A percentile compares a stretch with the other conserved stretches of the same genome.
These are phyloP conservation scores for Onygena corvina DNA, from an alignment of 2,329 filamentous ascomycete species.

Conservation along the genomic window DNA sequence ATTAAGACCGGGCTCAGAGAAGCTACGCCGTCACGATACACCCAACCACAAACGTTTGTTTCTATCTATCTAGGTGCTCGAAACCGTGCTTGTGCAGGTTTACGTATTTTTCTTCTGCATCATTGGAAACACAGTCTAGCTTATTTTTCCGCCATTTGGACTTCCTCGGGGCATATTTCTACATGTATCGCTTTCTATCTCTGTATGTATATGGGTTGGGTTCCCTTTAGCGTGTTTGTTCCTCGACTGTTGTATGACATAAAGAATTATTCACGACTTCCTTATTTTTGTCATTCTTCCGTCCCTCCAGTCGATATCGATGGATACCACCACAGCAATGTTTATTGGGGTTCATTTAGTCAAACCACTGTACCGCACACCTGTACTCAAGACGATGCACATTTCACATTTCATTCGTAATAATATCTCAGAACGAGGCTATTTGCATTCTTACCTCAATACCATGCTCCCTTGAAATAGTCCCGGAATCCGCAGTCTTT, in stretches of 20 bases:
- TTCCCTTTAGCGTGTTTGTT: conserved; percentile 4
- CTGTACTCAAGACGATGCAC: too few species aligned
- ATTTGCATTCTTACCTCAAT: too few species aligned
- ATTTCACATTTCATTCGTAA: too few species aligned
- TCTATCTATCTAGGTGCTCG: too few species aligned
- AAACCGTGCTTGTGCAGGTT: too few species aligned
- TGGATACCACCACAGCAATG: neutral
- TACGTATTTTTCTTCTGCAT: neutral
- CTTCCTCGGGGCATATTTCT: conserved; percentile 1
- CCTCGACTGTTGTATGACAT: neutral
- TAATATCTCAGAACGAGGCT: too few species aligned
- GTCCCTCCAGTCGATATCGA: neutral
- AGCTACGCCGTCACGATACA: neutral
- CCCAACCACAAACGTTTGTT: neutral
- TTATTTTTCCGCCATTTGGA: neutral
- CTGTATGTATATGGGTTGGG: conserved; percentile 6
- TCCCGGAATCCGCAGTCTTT: too few species aligned
- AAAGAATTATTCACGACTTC: neutral
- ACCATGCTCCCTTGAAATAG: too few species aligned
- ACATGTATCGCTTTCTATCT: neutral
- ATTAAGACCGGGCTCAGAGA: neutral
- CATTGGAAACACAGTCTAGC: neutral
- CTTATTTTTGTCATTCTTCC: neutral
- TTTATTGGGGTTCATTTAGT: neutral
- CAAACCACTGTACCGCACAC: too few species aligned